Conservation (phyloP, 345 rosid genomes). For the Pugionium dolabratum region DNA sequence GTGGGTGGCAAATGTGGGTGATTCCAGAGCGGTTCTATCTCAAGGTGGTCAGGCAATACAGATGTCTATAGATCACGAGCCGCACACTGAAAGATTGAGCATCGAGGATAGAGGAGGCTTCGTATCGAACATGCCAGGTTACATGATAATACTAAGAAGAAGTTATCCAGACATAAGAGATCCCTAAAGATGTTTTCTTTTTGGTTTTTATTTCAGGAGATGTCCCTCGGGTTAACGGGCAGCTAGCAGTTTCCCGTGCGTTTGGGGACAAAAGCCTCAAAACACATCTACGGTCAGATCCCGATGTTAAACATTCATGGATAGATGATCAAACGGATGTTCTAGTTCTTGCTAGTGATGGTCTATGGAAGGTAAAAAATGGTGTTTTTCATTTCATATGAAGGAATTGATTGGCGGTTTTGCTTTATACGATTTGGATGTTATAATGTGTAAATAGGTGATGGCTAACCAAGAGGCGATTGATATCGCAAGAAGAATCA, state of each 20-base stretch:
- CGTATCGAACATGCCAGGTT: slow-evolving; percentile 82
- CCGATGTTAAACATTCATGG: slow-evolving; percentile 47
- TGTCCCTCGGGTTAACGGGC: slow-evolving; percentile 72
- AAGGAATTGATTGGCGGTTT: neutral
- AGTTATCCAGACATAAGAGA: neutral
- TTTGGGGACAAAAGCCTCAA: slow-evolving; percentile 73
- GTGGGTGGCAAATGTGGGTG: slow-evolving; percentile 75
- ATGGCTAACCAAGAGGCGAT: slow-evolving; percentile 79
- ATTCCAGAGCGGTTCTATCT: slow-evolving; percentile 69
- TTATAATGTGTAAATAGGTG: slow-evolving; percentile 44
- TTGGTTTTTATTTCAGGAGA: slow-evolving; percentile 49
- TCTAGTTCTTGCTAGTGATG: slow-evolving; percentile 74
- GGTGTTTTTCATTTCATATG: neutral
- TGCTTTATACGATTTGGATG: neutral
- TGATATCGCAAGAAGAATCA: slow-evolving; percentile 62
- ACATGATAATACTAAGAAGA: neutral
- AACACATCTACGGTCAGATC: slow-evolving; percentile 71
- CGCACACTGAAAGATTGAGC: slow-evolving; percentile 63
- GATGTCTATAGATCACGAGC: slow-evolving; percentile 67
- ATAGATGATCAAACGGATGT: slow-evolving; percentile 50
- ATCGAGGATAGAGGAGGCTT: slow-evolving; percentile 69
- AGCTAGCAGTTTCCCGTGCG: slow-evolving; percentile 73
- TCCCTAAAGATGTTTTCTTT: neutral
- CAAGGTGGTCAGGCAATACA: slow-evolving; percentile 59
- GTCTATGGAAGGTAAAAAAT: slow-evolving; percentile 62